Percentiles rank a stretch among this genome's conserved stretches.
Evolutionary conservation across 345 rosid species (phyloP).

Genomic region (Raphanus sativus): DNA sequence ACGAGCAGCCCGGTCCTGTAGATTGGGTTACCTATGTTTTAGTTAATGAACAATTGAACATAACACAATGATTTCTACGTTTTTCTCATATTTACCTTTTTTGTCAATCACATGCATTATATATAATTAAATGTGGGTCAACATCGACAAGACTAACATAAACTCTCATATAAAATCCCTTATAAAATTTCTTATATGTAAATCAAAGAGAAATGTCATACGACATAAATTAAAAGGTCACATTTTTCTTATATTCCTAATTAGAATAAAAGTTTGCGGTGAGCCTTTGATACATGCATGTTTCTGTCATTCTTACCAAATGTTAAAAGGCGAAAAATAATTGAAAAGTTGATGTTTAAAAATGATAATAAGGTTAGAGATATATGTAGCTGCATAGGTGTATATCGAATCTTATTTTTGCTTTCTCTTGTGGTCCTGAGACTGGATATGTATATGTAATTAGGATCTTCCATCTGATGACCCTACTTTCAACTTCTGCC

Average conservation of each 20-base stretch:
- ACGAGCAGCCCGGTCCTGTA: slow-evolving; percentile 95
- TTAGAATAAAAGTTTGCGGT: not conserved
- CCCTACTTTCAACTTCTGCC: slow-evolving; percentile 10
- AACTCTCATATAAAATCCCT: not conserved
- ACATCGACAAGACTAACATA: not conserved
- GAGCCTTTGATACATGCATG: slow-evolving; percentile 12
- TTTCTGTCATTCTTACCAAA: slow-evolving; percentile 16
- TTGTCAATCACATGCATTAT: not conserved
- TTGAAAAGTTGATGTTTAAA: slow-evolving; percentile 21
- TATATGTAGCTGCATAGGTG: not conserved
- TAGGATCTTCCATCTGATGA: not conserved
- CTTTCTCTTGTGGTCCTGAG: slow-evolving; percentile 19
- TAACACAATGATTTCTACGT: not conserved
- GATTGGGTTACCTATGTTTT: not conserved
- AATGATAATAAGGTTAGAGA: not conserved
- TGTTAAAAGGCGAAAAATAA: not conserved
- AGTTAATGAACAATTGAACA: not conserved
- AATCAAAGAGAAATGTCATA: not conserved
- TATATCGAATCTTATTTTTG: slow-evolving; percentile 17
- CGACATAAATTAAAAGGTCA: not conserved
- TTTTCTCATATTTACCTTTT: not conserved
- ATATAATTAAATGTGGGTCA: not conserved
- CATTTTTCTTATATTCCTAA: not conserved
- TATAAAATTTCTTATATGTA: not conserved
- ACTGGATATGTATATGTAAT: not conserved